Base-by-base conservation (phyloP, 1,284 basidiomycete genomes). In the Albatrellus sp. region DNA sequence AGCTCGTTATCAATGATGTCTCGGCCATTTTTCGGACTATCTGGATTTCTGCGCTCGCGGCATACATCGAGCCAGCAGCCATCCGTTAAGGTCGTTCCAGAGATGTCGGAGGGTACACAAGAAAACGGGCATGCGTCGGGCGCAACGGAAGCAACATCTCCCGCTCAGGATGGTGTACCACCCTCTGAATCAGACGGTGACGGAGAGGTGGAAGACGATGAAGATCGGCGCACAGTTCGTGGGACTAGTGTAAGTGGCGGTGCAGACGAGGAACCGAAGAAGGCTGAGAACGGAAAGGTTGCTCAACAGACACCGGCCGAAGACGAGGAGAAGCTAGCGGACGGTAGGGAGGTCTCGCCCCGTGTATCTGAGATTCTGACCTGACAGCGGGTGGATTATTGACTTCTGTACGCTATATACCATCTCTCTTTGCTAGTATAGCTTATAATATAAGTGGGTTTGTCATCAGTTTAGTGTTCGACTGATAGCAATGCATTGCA, bases 21-120 rank as follows among this genome's bases (percentile, higher is more conserved):
- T 46, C 61, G 62, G 42, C 57, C 68, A 16, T 69, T 70, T 52
- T 62, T 81, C 53, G 75, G 70, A 50, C 67, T 83, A 53, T 69
- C 74, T 20, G 78, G 74, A 19, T 78, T 85, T 55, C 66, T 82
- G 41, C 72, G 79, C 31, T 63, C 69, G 32, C 72, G 77, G 37
- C 69, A 78, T 54, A 69, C 77, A 17, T 72, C 75, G 10, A 58
- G 54, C 43, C 57, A 52, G 37, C 46, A 55, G 42, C 54, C 57
- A 37, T 45, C 56, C 8, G 49, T 52, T 12, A 59, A 57, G 44
- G 50, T 53, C 7, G 57, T 57, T 16, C 51, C 51, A 31, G 54
- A 55, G 47, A 43, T 46, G 40, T 14, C 42, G 29, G 48, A 46
- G 37, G 41, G 37, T 19, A 40, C 31, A 34, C 24, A 28, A 6